These are phyloP conservation scores for Tetrapisispora arboricola DNA, from an alignment of 805 yeast species.

Conservation along the genomic window DNA sequence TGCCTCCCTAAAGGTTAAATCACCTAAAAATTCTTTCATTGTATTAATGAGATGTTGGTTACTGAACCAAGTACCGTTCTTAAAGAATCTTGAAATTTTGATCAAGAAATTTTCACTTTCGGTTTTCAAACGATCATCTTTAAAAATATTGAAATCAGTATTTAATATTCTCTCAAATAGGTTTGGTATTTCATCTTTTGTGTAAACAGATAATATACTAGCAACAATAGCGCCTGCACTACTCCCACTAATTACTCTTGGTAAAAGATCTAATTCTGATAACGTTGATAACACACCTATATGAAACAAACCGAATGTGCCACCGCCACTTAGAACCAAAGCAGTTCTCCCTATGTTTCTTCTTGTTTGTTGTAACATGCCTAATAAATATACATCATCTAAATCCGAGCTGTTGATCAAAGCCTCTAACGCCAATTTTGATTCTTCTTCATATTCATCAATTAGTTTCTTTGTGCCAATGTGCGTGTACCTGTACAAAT, in stretches of 20 bases:
- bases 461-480: conserved; percentile 80
- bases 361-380: conserved; percentile 76
- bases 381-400: conserved; percentile 61
- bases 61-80: conserved; percentile 86
- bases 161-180: conserved; percentile 41
- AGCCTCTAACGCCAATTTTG: conserved; percentile 38
- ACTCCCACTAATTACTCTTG: conserved; percentile 84
- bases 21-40: conserved; percentile 72
- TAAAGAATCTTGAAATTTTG: conserved; percentile 51
- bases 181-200: conserved; percentile 55
- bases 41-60: conserved; percentile 59
- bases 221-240: conserved; percentile 96
- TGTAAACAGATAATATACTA: conserved; percentile 71
- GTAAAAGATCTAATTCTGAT: conserved; percentile 62
- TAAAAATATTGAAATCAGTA: conserved; percentile 43
- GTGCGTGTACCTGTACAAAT: conserved; percentile 64
- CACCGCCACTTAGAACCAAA: conserved; percentile 89
- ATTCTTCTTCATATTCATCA: conserved; percentile 75
- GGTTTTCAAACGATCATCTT: conserved; percentile 41
- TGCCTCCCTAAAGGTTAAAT: conserved; percentile 87
- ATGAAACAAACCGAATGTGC: conserved; percentile 85
- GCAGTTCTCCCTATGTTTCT: conserved; percentile 93
- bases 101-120: conserved; percentile 42
- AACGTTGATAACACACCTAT: conserved; percentile 83
- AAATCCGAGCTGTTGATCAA: conserved; percentile 28